Evolutionary conservation across 75 land plant species (phyloP).

Genomic region (Chamaecyparis obtusa): DNA sequence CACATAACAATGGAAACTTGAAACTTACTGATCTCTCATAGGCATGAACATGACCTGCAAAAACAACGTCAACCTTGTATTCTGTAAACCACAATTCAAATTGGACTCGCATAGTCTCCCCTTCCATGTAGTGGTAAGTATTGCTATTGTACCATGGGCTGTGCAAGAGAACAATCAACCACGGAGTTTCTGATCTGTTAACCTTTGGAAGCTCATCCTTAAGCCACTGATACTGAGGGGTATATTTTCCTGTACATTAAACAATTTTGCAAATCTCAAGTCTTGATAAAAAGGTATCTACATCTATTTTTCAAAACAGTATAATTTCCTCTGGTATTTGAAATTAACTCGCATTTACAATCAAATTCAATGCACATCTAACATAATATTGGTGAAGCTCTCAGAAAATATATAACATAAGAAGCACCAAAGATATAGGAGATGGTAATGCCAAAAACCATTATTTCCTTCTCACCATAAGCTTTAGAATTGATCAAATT

Average conservation of each 20-base stretch:
- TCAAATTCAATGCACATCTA: neutral
- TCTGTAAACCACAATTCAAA: conserved; percentile 71
- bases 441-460: neutral
- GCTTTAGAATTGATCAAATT: neutral
- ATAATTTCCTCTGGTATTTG: neutral
- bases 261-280: neutral
- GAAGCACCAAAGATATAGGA: conserved; percentile 1
- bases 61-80: conserved; percentile 72
- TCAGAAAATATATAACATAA: neutral
- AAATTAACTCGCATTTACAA: neutral
- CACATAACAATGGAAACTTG: conserved; percentile 18
- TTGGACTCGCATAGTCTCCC: conserved; percentile 84
- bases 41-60: conserved; percentile 97
- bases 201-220: conserved; percentile 54
- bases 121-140: conserved; percentile 83
- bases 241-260: conserved; percentile 30
- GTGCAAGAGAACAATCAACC: conserved; percentile 93
- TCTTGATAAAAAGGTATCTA: neutral
- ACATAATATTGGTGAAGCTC: neutral
- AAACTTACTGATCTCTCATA: conserved; percentile 83
- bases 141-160: conserved; percentile 86
- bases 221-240: conserved; percentile 73
- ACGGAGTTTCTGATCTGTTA: conserved; percentile 83
- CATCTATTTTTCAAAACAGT: neutral
- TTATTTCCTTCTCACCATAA: no score